These are phyloP conservation scores for Penicillium soppii DNA, from an alignment of 495 filamentous ascomycete species.

Conservation along the genomic window DNA sequence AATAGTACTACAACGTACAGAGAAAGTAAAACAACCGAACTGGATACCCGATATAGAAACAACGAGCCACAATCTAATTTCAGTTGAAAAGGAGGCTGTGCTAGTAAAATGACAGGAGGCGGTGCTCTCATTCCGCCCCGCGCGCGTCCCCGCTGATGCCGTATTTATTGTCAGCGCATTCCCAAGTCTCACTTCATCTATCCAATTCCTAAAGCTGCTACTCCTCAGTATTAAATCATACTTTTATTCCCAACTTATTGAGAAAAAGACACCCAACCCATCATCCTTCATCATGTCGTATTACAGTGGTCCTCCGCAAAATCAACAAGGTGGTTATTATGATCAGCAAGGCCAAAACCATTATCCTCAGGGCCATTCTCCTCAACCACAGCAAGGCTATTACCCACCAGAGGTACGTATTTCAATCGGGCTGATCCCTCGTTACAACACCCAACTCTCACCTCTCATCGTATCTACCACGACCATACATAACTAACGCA, in stretches of 20 bases:
- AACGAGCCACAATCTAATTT: slow-evolving; percentile 3
- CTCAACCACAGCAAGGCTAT: slow-evolving; percentile 27
- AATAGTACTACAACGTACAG: too few relatives aligned
- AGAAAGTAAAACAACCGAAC: neutral
- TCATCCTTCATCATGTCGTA: slow-evolving; percentile 17
- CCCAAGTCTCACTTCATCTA: neutral
- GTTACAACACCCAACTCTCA: neutral
- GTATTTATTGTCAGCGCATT: slow-evolving; percentile 5
- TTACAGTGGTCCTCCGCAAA: slow-evolving; percentile 15
- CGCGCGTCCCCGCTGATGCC: slow-evolving; percentile 8
- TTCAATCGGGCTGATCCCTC: neutral
- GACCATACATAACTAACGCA: slow-evolving; percentile 3
- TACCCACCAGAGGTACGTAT: slow-evolving; percentile 28
- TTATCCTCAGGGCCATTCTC: slow-evolving; percentile 15
- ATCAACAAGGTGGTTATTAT: slow-evolving; percentile 19
- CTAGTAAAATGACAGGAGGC: slow-evolving; percentile 14
- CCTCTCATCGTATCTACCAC: neutral
- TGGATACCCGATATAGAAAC: neutral
- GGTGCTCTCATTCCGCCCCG: slow-evolving; percentile 16
- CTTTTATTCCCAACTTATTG: too few relatives aligned
- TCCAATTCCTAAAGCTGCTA: neutral
- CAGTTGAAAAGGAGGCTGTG: slow-evolving; percentile 16
- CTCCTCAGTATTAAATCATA: too few relatives aligned
- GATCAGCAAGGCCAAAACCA: slow-evolving; percentile 13
- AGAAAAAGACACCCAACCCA: too few relatives aligned